Evolutionary conservation across 768 basidiomycete genomes (phyloP), one percentile per base, ranked within the genome.

Genomic region (Terana coerulea): DNA sequence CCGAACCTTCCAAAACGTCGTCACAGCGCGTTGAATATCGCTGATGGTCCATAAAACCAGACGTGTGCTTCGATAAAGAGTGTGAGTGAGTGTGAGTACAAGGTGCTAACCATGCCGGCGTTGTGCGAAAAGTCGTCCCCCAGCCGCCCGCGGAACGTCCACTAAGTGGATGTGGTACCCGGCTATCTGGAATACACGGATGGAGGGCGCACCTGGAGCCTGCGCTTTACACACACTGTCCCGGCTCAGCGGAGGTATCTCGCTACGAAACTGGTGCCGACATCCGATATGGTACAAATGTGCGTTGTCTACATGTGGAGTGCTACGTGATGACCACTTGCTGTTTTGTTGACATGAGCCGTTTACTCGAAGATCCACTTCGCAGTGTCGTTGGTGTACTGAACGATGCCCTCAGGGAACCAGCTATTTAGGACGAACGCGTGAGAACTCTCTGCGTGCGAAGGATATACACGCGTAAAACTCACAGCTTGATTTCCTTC

Each of bases 401-500:
- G 84, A 53, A 80, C 68, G 50, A 81, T 69, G 50, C 90, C 89
- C 67, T 93, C 91, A 29, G 91, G 86, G 90, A 94, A 95, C 92
- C 92, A 95, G 62, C 90, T 92, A 55, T 25, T 49, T n/a, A n/a
- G n/a, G n/a, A 46, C 10, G 34, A 39, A 12, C 11, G 34, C 25
- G 35, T 49, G 33, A 49, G 44, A 5, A 46, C 5, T 15, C 3
- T 24, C 15, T 25, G n/a, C 12, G n/a, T 21, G 19, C 22, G 11
- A 26, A n/a, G n/a, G 5, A 21, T 8, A 21, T 8, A 14, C 15
- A 17, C 14, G 22, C 14, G 22, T 19, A 8, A 29, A 19, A 75
- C 89, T 63, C 59, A 95, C 88, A 99, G 83, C 36, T 73, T 75
- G 63, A 99, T 98, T 75, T 99, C 95, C 77, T 95, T 94, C 72